phyloP scores from a whole-genome alignment of 768 basidiomycete species.

The Pleurotus giganteus region DNA sequence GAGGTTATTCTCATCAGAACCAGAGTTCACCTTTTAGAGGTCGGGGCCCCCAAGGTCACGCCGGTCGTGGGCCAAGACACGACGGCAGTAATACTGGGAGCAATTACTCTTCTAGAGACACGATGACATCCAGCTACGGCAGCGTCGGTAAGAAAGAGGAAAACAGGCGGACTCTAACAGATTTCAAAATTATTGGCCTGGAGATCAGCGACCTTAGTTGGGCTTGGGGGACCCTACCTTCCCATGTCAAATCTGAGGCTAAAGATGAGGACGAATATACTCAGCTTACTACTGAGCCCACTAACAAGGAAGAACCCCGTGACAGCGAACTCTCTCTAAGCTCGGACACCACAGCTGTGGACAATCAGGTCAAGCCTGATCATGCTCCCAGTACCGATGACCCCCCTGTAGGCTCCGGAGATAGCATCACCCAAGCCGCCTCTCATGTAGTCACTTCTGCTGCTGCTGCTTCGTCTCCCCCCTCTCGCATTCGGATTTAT shows the following conservation, averaged over 20 bases:
- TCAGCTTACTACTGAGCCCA: conserved; percentile 28
- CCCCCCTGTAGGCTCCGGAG: conserved; percentile 23
- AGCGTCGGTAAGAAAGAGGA: conserved; percentile 78
- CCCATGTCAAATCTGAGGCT: conserved; percentile 31
- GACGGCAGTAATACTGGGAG: conserved; percentile 36
- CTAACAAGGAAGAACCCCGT: conserved; percentile 29
- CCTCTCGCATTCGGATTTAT: conserved; percentile 86
- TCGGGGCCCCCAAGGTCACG: conserved; percentile 56
- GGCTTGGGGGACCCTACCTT: conserved; percentile 69
- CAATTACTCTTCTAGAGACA: conserved; percentile 46
- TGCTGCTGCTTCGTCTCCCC: conserved; percentile 44
- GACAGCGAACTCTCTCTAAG: conserved; percentile 24
- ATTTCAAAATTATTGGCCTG: conserved; percentile 95
- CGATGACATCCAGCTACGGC: conserved; percentile 40
- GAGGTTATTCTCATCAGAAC: conserved; percentile 37
- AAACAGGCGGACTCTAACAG: conserved; percentile 89
- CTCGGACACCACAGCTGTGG: conserved; percentile 17
- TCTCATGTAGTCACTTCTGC: conserved; percentile 21
- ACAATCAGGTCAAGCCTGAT: conserved; percentile 27
- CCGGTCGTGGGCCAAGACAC: conserved; percentile 36
- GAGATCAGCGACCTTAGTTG: conserved; percentile 81
- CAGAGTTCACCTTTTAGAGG: conserved; percentile 50
- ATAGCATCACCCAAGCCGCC: conserved; percentile 28
- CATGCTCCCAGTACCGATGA: conserved; percentile 22
- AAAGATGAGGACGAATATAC: conserved; percentile 30